Base-by-base conservation (phyloP, 768 basidiomycete species). In the Ramaria sp. region DNA sequence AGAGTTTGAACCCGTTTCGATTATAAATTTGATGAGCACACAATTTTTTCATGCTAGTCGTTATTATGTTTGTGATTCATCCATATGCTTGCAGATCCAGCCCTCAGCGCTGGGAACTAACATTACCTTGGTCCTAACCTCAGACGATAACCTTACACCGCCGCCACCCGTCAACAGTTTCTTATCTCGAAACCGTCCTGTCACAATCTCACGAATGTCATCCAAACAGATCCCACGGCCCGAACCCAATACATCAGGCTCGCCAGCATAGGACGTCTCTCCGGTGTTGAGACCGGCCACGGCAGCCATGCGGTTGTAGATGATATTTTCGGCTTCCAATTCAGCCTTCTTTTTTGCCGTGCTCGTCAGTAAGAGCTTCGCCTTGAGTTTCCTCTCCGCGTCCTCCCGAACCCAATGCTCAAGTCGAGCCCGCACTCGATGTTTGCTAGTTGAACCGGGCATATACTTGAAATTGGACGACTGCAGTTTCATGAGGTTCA, bases 391-490 rank as follows among this genome's bases (percentile, higher is more conserved):
- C 28, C 44, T 32, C 24, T 55, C 53, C 10, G 36, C 53, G 34
- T 55, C 53, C 24, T 32, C 53, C 9, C 53, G 42, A 37, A 55
- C 53, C 53, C 53, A 55, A 16, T 48, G 53, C 30, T 55, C 53
- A 8, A 54, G 27, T 16, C 53, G 28, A 1, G 22, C 44, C 32
- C 53, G 53, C 20, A 37, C 34, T 10, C 45, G 42, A 8, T 34
- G 42, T n/a, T 47, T 54, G 13, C 38, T 16, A 9, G 25, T 27
- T 6, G 48, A 20, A 3, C 27, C 30, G 9, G 52, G 52, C 16
- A 43, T 12, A n/a, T 22, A 30, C 36, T 44, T 55, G 6, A 27
- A 18, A 7, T 18, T 34, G 10, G 44, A 55, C 12, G 53, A 45
- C 18, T 55, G 43, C 43, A 55, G 27, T 27, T 55, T 55, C 53